Conservation (phyloP, 1,284 basidiomycete genomes). For the Butyriboletus appendiculatus region DNA sequence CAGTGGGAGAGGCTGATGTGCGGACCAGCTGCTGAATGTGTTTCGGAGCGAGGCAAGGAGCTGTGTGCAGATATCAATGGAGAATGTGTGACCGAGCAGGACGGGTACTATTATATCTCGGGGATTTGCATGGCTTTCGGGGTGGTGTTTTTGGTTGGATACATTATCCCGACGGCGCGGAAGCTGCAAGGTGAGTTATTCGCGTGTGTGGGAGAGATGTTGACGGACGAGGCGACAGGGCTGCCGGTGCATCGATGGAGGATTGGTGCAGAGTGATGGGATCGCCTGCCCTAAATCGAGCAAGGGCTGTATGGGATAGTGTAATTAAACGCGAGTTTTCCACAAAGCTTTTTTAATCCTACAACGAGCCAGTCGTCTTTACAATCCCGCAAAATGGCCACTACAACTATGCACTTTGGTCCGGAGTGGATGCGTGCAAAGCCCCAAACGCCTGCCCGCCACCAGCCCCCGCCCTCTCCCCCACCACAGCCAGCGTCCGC, state of each 20-base stretch:
- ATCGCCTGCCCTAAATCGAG: constrained; percentile 36
- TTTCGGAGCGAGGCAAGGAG: constrained; percentile 86
- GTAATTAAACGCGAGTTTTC: constrained; percentile 31
- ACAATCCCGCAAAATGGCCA: constrained; percentile 54
- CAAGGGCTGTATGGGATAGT: constrained; percentile 7
- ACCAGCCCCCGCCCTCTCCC: constrained; percentile 56
- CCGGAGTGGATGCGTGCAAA: constrained; percentile 90
- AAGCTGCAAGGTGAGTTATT: constrained; percentile 76
- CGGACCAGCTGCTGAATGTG: constrained; percentile 74
- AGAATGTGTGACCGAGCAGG: constrained; percentile 78
- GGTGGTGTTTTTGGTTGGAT: constrained; percentile 68
- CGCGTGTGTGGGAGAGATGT: not conserved
- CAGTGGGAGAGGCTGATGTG: constrained; percentile 10
- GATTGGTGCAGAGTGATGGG: constrained; percentile 25
- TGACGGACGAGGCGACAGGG: constrained; percentile 28
- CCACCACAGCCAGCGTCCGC: constrained; percentile 45
- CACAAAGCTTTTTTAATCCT: constrained; percentile 18
- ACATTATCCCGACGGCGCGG: constrained; percentile 84
- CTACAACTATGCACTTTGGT: constrained; percentile 80
- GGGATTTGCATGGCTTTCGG: constrained; percentile 80
- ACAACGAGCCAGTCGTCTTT: constrained; percentile 4
- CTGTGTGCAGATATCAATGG: constrained; percentile 79
- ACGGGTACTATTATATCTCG: constrained; percentile 93
- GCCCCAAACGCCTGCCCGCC: constrained; percentile 55
- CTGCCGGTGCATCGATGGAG: constrained; percentile 40